Evolutionary conservation across 192 early-diverging fungal genomes (phyloP).

Genomic region (Podila epicladia): DNA sequence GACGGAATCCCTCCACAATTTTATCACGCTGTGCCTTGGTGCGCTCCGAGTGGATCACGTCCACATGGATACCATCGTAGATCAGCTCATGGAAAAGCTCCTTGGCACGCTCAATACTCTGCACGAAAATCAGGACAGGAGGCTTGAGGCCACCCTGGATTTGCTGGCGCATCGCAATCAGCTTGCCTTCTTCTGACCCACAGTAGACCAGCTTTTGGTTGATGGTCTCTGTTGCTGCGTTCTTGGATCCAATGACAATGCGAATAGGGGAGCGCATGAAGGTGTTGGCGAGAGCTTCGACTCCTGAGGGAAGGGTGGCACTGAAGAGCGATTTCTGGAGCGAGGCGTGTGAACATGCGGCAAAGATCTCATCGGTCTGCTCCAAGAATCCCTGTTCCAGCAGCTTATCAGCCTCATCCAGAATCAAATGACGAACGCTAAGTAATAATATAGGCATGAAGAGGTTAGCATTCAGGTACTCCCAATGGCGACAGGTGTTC

Average conservation of each 20-base stretch:
- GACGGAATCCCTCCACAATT: slow-evolving; percentile 88
- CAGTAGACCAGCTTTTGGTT: slow-evolving; percentile 91
- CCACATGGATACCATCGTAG: slow-evolving; percentile 98
- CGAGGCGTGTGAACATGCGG: slow-evolving; percentile 77
- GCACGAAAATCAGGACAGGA: slow-evolving; percentile 95
- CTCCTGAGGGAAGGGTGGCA: slow-evolving; percentile 91
- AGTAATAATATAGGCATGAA: background rate
- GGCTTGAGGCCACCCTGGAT: slow-evolving; percentile 87
- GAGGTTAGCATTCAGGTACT: background rate
- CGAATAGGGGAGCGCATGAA: slow-evolving; percentile 93
- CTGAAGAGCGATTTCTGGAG: slow-evolving; percentile 91
- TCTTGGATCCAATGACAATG: slow-evolving; percentile 89
- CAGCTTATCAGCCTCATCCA: slow-evolving; percentile 89
- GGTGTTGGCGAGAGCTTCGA: slow-evolving; percentile 91
- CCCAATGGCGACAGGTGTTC: too few species aligned
- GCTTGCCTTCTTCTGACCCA: slow-evolving; percentile 94
- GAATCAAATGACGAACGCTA: slow-evolving; percentile 74
- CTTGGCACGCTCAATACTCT: slow-evolving; percentile 96
- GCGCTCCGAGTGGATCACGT: slow-evolving; percentile 97
- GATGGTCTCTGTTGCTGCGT: slow-evolving; percentile 92
- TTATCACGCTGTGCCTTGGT: slow-evolving; percentile 93
- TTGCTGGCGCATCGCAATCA: slow-evolving; percentile 91
- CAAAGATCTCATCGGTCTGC: slow-evolving; percentile 89
- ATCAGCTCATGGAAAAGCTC: slow-evolving; percentile 96
- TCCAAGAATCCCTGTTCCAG: slow-evolving; percentile 87